Conservation (phyloP, 345 rosid species). For the Carallia pectinifolia region DNA sequence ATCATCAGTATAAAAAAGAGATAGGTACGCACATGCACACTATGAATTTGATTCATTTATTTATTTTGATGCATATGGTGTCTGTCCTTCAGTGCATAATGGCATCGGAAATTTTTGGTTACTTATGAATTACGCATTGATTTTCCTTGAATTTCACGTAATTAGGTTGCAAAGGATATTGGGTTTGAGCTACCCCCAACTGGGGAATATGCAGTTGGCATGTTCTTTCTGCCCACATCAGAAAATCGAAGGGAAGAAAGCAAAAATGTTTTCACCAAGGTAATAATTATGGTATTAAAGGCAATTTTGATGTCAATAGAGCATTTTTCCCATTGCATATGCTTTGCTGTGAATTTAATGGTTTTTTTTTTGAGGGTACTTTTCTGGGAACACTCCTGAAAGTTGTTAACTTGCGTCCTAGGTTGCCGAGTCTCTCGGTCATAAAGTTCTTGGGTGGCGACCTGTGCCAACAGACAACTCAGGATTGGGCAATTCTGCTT, state of each 20-base stretch:
- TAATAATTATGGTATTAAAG: slow-evolving; percentile 16
- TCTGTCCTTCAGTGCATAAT: not conserved
- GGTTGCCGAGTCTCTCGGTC: slow-evolving; percentile 98
- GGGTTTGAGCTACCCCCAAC: slow-evolving; percentile 83
- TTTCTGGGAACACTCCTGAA: not conserved
- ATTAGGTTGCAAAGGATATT: slow-evolving; percentile 60
- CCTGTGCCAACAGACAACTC: slow-evolving; percentile 83
- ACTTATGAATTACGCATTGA: not conserved
- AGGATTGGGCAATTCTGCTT: slow-evolving; percentile 77
- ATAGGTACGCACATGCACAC: too few species aligned
- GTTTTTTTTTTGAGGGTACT: not conserved
- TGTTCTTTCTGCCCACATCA: slow-evolving; percentile 87
- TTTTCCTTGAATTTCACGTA: slow-evolving; percentile 1
- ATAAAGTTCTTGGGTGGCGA: slow-evolving; percentile 92
- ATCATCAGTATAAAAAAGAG: too few species aligned
- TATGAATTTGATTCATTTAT: not conserved
- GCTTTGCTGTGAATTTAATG: too few species aligned
- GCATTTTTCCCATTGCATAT: too few species aligned
- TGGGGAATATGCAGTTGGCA: slow-evolving; percentile 91
- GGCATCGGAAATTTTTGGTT: not conserved
- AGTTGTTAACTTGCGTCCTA: slow-evolving; percentile 16
- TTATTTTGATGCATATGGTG: not conserved
- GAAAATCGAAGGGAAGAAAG: slow-evolving; percentile 72
- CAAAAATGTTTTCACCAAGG: slow-evolving; percentile 86
- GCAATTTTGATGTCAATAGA: not conserved